Base-by-base conservation (phyloP, 805 yeast species). In the Candida koratica region DNA sequence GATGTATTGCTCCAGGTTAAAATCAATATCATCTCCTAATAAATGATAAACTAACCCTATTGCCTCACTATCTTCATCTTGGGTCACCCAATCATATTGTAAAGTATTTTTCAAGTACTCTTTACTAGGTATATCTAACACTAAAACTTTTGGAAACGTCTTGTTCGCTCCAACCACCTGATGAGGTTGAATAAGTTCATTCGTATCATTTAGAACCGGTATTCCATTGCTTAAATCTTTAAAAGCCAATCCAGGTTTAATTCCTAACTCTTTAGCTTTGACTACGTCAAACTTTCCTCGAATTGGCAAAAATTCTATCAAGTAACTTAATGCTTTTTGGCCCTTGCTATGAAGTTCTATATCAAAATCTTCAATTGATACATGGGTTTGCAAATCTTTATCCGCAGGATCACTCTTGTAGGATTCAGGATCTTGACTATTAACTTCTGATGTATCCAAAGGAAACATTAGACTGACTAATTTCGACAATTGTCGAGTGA, bases 241-340 rank as follows among this genome's bases (percentile, higher is more conserved):
- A 55, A 64, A 86, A 16, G 71, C 51, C 6, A 70, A 64, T 0
- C 93, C 88, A 4, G 74, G 73, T 19, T 81, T 81, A 6, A 90
- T 75, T 0, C 89, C 88, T 14, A 88, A 59, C 28, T 64, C 74
- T 15, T 57, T 62, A 1, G 97, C 97, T 49, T 70, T 77, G 6
- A 67, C 61, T 0, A 75, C 75, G 39, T 77, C 64, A 51, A 93
- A 93, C 50, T 73, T 81, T 0, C 98, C 97, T 49, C 96, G 66
- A 0, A 75, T 65, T 0, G 88, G 78, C 27, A 73, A 61, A 28
- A 85, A 75, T 17, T 76, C 69, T 5, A 90, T 64, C n/a, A 85
- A 67, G 53, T 82, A 89, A 48, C 73, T 78, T 3, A 87, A 70
- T 0, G 93, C 68, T 6, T 64, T 46, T 43, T 67, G 71, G 10